Conservation (phyloP, 352 stramenopile species). For the Salisapilia sapeloensis region DNA sequence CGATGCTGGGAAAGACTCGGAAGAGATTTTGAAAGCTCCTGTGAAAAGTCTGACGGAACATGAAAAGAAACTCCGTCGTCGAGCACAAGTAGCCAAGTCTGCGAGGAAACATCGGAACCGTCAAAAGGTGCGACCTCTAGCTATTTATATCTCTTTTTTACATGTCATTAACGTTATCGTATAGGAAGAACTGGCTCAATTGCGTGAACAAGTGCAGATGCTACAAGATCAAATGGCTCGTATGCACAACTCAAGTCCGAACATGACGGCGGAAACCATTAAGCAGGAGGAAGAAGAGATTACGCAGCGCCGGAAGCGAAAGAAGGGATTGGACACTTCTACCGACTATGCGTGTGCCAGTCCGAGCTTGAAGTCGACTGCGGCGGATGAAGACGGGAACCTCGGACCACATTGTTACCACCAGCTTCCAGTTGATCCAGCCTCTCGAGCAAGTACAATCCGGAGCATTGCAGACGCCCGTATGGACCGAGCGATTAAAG, state of each 20-base stretch:
- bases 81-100: conserved; percentile 67
- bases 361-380: conserved; percentile 6
- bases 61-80: conserved; percentile 64
- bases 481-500: conserved; percentile 27
- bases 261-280: conserved; percentile 15
- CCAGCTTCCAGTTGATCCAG: conserved; percentile 35
- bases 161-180: not conserved
- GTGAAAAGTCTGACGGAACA: conserved; percentile 72
- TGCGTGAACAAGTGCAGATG: conserved; percentile 53
- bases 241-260: conserved; percentile 27
- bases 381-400: conserved; percentile 7
- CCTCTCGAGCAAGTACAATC: conserved; percentile 27
- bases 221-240: conserved; percentile 66
- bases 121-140: conserved; percentile 20
- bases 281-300: conserved; percentile 38
- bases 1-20: conserved; percentile 21
- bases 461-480: conserved; percentile 34
- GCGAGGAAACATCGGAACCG: conserved; percentile 69
- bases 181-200: conserved; percentile 46
- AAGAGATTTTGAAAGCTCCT: conserved; percentile 64
- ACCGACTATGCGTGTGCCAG: conserved; percentile 13
- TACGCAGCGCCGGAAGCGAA: conserved; percentile 48
- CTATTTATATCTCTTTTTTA: not conserved
- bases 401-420: conserved; percentile 54
- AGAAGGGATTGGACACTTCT: conserved; percentile 38